Evolutionary conservation across 208 protist genomes (phyloP).

Genomic region (Porcisia hertigi): DNA sequence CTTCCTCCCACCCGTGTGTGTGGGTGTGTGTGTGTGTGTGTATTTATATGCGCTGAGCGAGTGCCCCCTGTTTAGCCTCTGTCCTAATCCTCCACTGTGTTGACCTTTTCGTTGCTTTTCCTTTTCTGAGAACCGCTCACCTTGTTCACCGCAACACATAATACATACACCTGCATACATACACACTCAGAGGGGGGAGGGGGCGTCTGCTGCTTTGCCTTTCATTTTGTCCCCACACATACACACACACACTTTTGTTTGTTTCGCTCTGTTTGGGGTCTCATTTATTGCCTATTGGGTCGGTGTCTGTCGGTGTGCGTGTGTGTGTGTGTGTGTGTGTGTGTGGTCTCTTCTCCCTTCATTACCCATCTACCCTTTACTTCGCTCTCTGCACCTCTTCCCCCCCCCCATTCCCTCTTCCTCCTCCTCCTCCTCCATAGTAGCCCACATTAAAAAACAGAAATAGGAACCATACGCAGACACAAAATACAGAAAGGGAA

Average conservation of each 20-base stretch:
- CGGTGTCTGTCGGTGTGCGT: not conserved
- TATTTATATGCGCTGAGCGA: not conserved
- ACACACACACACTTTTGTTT: not conserved
- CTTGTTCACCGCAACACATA: not conserved
- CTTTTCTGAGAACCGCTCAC: not conserved
- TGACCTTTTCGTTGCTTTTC: not conserved
- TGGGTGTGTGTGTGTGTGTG: conserved; percentile 1
- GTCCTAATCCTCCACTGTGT: conserved; percentile 4
- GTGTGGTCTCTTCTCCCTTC: not conserved
- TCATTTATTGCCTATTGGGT: not conserved
- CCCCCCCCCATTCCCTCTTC: not conserved
- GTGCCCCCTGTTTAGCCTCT: conserved; percentile 1
- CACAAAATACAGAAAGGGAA: no score
- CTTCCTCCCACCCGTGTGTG: not conserved
- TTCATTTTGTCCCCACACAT: not conserved
- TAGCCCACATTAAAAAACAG: not conserved
- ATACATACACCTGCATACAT: not conserved
- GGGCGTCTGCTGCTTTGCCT: not conserved
- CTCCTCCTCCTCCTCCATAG: no score
- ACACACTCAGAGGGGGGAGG: not conserved
- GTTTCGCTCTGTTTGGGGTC: not conserved
- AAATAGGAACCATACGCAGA: no score
- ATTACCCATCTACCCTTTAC: not conserved
- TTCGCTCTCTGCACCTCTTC: not conserved
- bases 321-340: conserved; percentile 3